phyloP scores from a whole-genome alignment of 805 yeast species.

The Wickerhamomyces subpelliculosus region DNA sequence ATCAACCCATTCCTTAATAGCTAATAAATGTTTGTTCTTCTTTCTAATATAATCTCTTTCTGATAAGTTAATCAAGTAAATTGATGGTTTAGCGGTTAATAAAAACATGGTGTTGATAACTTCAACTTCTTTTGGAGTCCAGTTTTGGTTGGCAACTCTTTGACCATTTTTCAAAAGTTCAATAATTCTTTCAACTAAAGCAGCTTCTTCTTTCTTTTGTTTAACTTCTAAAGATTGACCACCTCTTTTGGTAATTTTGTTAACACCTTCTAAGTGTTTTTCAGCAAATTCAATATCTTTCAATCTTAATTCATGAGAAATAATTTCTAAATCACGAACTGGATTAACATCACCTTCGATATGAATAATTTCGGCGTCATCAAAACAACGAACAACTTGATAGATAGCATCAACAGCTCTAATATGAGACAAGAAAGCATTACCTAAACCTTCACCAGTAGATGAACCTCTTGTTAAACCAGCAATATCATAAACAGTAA shows the following conservation, averaged over 20 bases:
- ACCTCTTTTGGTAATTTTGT: conserved; percentile 77
- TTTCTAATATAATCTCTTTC: conserved; percentile 84
- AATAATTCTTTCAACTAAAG: conserved; percentile 66
- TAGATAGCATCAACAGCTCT: conserved; percentile 97
- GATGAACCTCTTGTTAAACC: conserved; percentile 97
- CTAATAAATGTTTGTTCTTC: conserved; percentile 78
- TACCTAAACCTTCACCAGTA: conserved; percentile 96
- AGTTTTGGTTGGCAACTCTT: conserved; percentile 78
- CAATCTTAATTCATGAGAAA: conserved; percentile 84
- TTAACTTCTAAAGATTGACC: conserved; percentile 87
- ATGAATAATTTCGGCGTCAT: conserved; percentile 96
- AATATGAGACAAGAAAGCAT: conserved; percentile 92
- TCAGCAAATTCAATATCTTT: conserved; percentile 94
- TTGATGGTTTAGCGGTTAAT: conserved; percentile 92
- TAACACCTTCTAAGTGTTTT: conserved; percentile 72
- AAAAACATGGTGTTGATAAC: conserved; percentile 78
- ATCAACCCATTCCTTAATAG: conserved; percentile 88
- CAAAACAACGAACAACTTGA: conserved; percentile 96
- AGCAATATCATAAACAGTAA: conserved; percentile 94
- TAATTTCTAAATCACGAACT: conserved; percentile 87
- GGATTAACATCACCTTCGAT: conserved; percentile 97
- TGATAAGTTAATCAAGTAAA: conserved; percentile 83
- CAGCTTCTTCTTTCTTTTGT: conserved; percentile 80
- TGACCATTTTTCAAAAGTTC: conserved; percentile 74
- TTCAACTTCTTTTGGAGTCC: conserved; percentile 92